Evolutionary conservation across 495 filamentous ascomycete species (phyloP).

Genomic region (Lasiosphaeris hirsuta): DNA sequence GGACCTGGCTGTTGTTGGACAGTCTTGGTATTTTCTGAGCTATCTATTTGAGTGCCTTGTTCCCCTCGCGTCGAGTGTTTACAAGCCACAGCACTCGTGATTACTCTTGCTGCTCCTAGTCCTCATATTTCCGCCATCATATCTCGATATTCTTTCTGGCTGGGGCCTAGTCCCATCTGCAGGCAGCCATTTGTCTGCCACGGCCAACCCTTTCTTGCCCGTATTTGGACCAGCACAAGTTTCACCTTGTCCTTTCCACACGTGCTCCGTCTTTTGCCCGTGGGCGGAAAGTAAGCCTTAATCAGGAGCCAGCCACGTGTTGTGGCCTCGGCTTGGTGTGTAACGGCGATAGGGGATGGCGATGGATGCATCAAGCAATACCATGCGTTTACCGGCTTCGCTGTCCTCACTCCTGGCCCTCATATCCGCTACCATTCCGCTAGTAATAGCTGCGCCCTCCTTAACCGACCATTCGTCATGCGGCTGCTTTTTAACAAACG

Average conservation of each 20-base stretch:
- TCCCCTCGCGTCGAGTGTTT: not conserved
- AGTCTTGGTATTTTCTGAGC: not conserved
- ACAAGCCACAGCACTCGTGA: too few species aligned
- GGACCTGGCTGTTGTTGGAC: conserved; percentile 1
- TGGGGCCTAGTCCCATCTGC: too few species aligned
- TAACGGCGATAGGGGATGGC: not conserved
- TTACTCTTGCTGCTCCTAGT: too few species aligned
- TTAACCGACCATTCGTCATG: conserved; percentile 36
- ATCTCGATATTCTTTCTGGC: not conserved
- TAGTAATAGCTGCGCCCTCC: conserved; percentile 14
- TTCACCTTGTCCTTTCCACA: conserved; percentile 1
- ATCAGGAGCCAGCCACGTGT: not conserved
- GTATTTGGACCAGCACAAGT: not conserved
- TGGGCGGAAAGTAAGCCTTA: not conserved
- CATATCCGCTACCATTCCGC: conserved; percentile 15
- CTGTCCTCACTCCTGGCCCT: conserved; percentile 24
- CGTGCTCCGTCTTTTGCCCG: conserved; percentile 4
- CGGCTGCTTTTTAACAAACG: conserved; percentile 49
- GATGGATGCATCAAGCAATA: conserved; percentile 7
- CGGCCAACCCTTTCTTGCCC: not conserved
- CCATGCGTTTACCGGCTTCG: conserved; percentile 7
- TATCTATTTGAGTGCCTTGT: conserved; percentile 12
- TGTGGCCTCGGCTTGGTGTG: not conserved
- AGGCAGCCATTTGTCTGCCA: not conserved
- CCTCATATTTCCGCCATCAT: too few species aligned